Conservation (phyloP, 192 early-diverging fungal genomes). For the Gigaspora rosea region DNA sequence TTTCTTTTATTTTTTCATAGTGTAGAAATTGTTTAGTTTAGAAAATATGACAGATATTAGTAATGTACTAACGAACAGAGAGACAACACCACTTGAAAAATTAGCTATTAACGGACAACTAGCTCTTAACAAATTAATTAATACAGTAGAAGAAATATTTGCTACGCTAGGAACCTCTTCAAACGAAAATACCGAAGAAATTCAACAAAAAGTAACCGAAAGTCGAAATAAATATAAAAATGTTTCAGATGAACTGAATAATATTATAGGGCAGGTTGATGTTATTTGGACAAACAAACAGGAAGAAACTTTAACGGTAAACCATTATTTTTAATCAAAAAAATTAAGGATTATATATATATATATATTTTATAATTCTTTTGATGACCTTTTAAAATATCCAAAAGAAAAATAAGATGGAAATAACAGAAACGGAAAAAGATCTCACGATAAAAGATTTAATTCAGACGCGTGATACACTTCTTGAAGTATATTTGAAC, state of each 20-base stretch:
- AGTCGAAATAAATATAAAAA: conserved; percentile 14
- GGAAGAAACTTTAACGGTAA: background rate
- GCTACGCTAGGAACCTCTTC: background rate
- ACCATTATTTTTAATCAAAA: too few species aligned
- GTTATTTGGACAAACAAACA: background rate
- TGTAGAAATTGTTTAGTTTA: too few species aligned
- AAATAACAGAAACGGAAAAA: background rate
- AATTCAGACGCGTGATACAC: background rate
- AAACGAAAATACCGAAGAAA: background rate
- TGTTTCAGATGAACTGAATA: background rate
- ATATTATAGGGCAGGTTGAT: background rate
- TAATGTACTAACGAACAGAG: background rate
- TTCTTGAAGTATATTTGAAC: background rate
- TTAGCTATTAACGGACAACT: background rate
- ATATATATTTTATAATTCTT: background rate
- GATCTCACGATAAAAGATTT: background rate
- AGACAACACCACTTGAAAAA: background rate
- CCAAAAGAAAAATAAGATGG: background rate
- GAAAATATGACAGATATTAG: too few species aligned
- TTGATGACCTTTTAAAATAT: background rate
- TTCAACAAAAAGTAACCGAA: background rate
- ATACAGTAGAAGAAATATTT: background rate
- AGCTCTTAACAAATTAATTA: background rate
- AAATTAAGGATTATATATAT: background rate
- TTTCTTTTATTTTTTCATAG: too few species aligned